Evolutionary conservation across 2,329 filamentous ascomycete species (phyloP).

Genomic region (Aspergillus thermomutatus): DNA sequence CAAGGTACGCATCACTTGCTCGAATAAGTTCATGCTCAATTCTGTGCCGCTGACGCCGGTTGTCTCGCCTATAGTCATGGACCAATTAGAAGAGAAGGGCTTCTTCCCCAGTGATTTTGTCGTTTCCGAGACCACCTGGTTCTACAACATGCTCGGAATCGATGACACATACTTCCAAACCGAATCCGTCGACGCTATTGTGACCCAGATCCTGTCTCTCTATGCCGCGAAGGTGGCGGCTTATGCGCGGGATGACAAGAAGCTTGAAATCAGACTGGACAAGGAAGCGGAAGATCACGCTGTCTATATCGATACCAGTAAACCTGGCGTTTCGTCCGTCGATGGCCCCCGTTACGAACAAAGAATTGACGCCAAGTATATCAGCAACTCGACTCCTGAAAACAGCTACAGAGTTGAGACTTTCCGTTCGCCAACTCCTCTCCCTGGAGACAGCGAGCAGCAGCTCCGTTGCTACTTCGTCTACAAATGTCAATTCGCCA

Average conservation of each 20-base stretch:
- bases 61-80: conserved; percentile 62
- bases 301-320: conserved; percentile 97
- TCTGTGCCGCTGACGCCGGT: background rate
- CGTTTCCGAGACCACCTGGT: conserved; percentile 86
- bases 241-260: conserved; percentile 87
- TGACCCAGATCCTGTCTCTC: conserved; percentile 90
- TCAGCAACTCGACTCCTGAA: conserved; percentile 70
- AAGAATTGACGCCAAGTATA: conserved; percentile 90
- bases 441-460: conserved; percentile 71
- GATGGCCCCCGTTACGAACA: conserved; percentile 89
- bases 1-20: conserved; percentile 52
- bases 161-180: conserved; percentile 98
- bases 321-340: conserved; percentile 73
- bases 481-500: conserved; percentile 89
- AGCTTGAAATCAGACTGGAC: conserved; percentile 88
- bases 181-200: conserved; percentile 79
- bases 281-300: conserved; percentile 94
- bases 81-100: conserved; percentile 69
- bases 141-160: conserved; percentile 96
- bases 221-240: conserved; percentile 97
- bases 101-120: conserved; percentile 85
- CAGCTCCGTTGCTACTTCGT: conserved; percentile 97
- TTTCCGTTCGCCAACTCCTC: conserved; percentile 82
- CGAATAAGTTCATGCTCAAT: background rate
- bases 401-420: conserved; percentile 92